These are phyloP conservation scores for Hygrophoropsis aurantiaca DNA, from an alignment of 768 basidiomycete genomes.

Conservation along the genomic window DNA sequence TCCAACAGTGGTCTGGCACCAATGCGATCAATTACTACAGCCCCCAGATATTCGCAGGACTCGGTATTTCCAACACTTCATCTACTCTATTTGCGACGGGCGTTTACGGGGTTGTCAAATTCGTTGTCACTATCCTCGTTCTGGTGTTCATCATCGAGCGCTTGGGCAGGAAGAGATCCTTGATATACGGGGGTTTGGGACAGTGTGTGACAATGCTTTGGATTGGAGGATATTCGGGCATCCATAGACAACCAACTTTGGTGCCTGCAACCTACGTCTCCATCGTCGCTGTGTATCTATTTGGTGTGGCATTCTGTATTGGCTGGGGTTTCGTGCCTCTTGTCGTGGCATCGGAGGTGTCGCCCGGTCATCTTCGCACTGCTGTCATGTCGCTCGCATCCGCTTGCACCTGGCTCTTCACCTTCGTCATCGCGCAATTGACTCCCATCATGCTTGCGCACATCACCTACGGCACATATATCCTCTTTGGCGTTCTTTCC, in stretches of 20 bases:
- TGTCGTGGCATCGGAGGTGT: constrained; percentile 33
- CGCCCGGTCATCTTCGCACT: constrained; percentile 35
- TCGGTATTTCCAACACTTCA: constrained; percentile 32
- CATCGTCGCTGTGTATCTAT: constrained; percentile 37
- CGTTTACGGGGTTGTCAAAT: constrained; percentile 42
- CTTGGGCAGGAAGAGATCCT: constrained; percentile 36
- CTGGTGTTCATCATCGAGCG: constrained; percentile 40
- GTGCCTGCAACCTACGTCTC: constrained; percentile 32
- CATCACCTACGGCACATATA: constrained; percentile 29
- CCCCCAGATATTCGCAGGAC: constrained; percentile 34
- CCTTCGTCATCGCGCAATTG: constrained; percentile 36
- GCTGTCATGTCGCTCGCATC: constrained; percentile 31
- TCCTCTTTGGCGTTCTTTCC: constrained; percentile 31
- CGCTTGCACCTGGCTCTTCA: constrained; percentile 34
- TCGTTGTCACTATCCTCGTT: constrained; percentile 26
- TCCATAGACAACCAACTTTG: constrained; percentile 25
- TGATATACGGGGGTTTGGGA: constrained; percentile 35
- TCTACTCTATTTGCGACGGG: constrained; percentile 39
- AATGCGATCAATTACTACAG: constrained; percentile 43
- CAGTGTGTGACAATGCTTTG: constrained; percentile 39
- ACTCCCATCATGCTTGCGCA: constrained; percentile 35
- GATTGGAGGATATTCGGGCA: constrained; percentile 30
- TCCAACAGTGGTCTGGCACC: constrained; percentile 42
- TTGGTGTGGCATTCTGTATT: constrained; percentile 34
- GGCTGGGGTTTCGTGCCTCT: constrained; percentile 34